Conservation (phyloP, 345 rosid species). For the Boechera divaricarpa region DNA sequence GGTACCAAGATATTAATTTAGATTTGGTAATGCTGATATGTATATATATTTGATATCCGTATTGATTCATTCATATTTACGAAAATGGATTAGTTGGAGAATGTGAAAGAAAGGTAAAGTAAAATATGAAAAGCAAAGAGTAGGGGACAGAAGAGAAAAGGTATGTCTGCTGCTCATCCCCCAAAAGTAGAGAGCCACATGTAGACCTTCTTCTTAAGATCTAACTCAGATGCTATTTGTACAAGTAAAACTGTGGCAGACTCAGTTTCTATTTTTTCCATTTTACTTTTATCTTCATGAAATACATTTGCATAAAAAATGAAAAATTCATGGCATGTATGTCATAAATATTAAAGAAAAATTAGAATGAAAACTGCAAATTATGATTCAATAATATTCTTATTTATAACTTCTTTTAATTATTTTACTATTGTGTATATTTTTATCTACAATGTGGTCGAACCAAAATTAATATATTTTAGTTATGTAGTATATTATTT, state of each 20-base stretch:
- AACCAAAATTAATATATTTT: neutral
- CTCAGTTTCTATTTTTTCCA: conserved; percentile 4
- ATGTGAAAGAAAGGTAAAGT: conserved; percentile 31
- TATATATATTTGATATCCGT: neutral
- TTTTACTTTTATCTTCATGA: neutral
- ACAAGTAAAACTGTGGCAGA: conserved; percentile 4
- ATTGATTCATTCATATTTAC: neutral
- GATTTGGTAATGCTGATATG: neutral
- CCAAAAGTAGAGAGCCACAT: conserved; percentile 42
- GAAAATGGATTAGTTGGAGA: conserved; percentile 29
- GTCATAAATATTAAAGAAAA: neutral
- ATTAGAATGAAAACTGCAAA: neutral
- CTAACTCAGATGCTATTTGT: conserved; percentile 38
- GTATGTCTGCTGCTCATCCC: conserved; percentile 44
- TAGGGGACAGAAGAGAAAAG: conserved; percentile 45
- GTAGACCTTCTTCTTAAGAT: conserved; percentile 34
- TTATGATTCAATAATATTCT: neutral
- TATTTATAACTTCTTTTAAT: neutral
- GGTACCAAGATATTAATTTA: neutral
- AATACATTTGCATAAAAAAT: neutral
- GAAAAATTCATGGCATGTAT: neutral
- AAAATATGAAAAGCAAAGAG: conserved; percentile 40
- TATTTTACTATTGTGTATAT: neutral
- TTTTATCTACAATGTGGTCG: no score
- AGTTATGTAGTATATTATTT: neutral